Evolutionary conservation across 1,284 basidiomycete species (phyloP).

Genomic region (Sparassis latifolia): DNA sequence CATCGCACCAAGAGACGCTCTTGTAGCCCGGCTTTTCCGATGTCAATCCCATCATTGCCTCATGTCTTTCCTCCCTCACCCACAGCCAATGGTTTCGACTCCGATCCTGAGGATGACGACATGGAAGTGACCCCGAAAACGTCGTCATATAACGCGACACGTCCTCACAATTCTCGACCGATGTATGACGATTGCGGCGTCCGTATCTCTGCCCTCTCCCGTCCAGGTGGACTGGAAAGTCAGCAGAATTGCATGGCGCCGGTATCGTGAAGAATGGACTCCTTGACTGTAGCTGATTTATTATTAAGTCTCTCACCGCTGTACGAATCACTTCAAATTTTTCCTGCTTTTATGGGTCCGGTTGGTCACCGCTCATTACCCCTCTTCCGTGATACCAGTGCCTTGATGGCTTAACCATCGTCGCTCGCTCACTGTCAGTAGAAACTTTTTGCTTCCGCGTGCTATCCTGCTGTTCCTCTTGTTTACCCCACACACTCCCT

Average conservation of each 20-base stretch:
- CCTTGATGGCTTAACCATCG: no score
- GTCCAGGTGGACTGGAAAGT: not conserved
- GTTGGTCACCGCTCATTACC: no score
- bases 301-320: not conserved
- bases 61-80: slow-evolving; percentile 25
- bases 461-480: no score
- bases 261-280: slow-evolving; percentile 4
- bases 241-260: not conserved
- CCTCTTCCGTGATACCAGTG: no score
- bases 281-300: slow-evolving; percentile 1
- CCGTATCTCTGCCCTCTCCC: slow-evolving; percentile 1
- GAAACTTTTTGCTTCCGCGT: no score
- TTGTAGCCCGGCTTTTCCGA: slow-evolving; percentile 39
- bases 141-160: not conserved
- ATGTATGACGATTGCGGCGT: not conserved
- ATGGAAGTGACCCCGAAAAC: slow-evolving; percentile 17
- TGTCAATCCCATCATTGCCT: slow-evolving; percentile 54
- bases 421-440: no score
- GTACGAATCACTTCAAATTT: not conserved
- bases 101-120: slow-evolving; percentile 27
- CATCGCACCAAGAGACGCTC: slow-evolving; percentile 27
- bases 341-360: no score
- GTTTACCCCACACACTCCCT: no score
- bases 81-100: slow-evolving; percentile 12
- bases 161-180: not conserved